Evolutionary conservation across 1,284 basidiomycete genomes (phyloP), one percentile per base, ranked within the genome.

Genomic region (Leccinum variabile): DNA sequence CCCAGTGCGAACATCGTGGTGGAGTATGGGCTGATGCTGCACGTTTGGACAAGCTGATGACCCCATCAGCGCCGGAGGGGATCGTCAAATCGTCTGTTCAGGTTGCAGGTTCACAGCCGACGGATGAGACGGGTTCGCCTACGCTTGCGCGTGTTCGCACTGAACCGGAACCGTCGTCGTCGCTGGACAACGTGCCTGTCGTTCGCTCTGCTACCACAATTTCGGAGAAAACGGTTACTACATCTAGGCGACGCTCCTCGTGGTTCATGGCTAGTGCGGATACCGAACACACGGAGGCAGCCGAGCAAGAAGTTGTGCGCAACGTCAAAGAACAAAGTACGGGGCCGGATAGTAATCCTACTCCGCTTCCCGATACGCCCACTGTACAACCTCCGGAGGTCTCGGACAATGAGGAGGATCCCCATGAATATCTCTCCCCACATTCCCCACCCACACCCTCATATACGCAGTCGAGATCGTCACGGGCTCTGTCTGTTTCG

Each of bases 21-120:
- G 97, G 95, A 3, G 92, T 99, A 66, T 98, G 92, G 84, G 83
- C 88, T 14, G 92, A 94, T 66, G 90, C 94, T 1, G 85, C 81
- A 25, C 81, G 88, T 63, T 76, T 74, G 55, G 81, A 83, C 62
- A 79, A 69, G 44, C 70, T 71, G 18, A 50, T 69, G 62, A 9
- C 59, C 52, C 33, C 59, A 3, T 35, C 63, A 5, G 50, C 41
- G 14, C 59, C 63, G 4, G 70, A 69, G 16, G 44, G 16, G 13
- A 18, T 18, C n/a, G 16, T 39, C 25, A 67, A 63, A 30, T 59
- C 57, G 1, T 32, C 58, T 3, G 1, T 13, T 35, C 60, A 58
- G 4, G 39, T 18, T 16, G 44, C n/a, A 11, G n/a, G 3, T 11
- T 46, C 41, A 11, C 41, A 46, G 41, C n/a, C 5, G 10, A 16